Evolutionary conservation across 352 stramenopile genomes (phyloP).

Genomic region (Phytophthora sojae): DNA sequence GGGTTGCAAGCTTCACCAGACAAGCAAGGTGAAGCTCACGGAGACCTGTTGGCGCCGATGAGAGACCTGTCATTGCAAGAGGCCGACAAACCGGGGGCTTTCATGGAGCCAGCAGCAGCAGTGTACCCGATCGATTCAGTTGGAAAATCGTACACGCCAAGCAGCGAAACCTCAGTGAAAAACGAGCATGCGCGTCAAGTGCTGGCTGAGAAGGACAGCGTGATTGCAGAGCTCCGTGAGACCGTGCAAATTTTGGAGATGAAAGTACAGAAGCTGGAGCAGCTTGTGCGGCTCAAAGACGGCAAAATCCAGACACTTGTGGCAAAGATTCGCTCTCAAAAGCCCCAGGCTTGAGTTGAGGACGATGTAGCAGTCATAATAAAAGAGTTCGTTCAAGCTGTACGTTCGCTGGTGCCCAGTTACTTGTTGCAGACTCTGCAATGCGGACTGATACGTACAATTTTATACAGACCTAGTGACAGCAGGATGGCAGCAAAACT

Average conservation of each 20-base stretch:
- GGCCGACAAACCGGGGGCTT: conserved; percentile 8
- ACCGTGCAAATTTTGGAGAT: conserved; percentile 94
- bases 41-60: conserved; percentile 43
- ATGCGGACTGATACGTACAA: conserved; percentile 20
- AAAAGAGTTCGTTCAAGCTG: conserved; percentile 18
- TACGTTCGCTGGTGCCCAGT: neutral
- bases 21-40: conserved; percentile 50
- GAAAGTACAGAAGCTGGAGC: conserved; percentile 96
- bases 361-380: neutral
- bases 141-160: conserved; percentile 31
- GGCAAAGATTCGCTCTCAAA: conserved; percentile 83
- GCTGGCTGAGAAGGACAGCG: conserved; percentile 78
- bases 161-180: conserved; percentile 29
- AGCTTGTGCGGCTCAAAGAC: conserved; percentile 95
- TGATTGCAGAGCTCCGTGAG: conserved; percentile 88
- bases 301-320: conserved; percentile 93
- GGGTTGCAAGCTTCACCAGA: conserved; percentile 28
- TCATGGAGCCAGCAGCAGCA: conserved; percentile 24
- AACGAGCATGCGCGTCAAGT: conserved; percentile 40
- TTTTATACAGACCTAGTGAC: neutral
- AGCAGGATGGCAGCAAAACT: conserved; percentile 12
- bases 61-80: conserved; percentile 43
- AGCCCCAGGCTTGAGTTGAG: conserved; percentile 45
- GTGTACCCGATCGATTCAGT: conserved; percentile 37
- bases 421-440: neutral